These are phyloP conservation scores for Arctostaphylos glauca DNA, from an alignment of 148 eudicot species.

Conservation along the genomic window DNA sequence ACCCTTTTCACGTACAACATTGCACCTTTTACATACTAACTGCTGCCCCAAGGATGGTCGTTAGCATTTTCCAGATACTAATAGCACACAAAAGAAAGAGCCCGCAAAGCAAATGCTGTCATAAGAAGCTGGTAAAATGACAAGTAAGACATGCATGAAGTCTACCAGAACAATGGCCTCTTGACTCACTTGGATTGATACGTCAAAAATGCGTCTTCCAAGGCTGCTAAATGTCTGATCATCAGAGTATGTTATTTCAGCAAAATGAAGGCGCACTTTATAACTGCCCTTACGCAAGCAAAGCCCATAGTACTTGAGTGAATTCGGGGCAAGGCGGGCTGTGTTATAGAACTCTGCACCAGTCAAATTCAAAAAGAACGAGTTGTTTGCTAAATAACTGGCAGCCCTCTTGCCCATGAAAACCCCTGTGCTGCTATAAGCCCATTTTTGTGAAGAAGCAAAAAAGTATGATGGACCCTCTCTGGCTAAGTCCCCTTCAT, in stretches of 20 bases:
- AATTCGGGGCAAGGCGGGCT: constrained; percentile 67
- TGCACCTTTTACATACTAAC: background rate
- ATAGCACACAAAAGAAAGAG: background rate
- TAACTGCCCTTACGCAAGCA: constrained; percentile 65
- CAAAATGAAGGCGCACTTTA: constrained; percentile 69
- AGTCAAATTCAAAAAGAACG: constrained; percentile 37
- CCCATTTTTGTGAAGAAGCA: constrained; percentile 55
- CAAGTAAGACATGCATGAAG: background rate
- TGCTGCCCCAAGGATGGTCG: background rate
- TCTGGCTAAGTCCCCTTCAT: constrained; percentile 38
- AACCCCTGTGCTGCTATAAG: constrained; percentile 64
- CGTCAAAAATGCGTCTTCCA: constrained; percentile 72
- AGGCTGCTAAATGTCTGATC: constrained; percentile 53
- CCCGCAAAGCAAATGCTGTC: background rate
- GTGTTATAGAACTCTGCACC: constrained; percentile 46
- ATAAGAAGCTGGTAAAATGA: background rate
- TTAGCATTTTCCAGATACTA: background rate
- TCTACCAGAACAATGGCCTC: constrained; percentile 7
- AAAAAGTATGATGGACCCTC: constrained; percentile 54
- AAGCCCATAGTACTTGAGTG: constrained; percentile 70
- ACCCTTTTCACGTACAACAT: background rate
- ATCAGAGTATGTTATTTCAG: constrained; percentile 55
- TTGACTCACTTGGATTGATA: constrained; percentile 60
- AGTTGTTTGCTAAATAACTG: constrained; percentile 29
- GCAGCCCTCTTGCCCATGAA: constrained; percentile 29